These are phyloP conservation scores for Acacia concinna DNA, from an alignment of 331 rosid genomes.

Conservation along the genomic window DNA sequence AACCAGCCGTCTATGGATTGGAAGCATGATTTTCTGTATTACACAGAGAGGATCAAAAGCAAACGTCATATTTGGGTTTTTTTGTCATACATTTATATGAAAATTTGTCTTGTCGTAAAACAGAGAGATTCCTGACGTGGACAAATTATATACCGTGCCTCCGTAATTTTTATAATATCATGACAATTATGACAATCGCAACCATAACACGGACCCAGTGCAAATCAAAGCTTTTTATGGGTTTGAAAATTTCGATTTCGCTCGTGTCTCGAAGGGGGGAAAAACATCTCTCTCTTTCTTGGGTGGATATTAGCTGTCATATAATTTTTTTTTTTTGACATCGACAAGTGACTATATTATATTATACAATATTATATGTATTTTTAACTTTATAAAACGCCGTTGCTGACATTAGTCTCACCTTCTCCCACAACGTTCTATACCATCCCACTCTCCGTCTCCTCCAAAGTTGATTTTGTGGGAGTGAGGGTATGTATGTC, in stretches of 20 bases:
- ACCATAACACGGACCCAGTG: not conserved
- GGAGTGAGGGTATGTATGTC: not conserved
- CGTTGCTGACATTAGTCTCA: constrained; percentile 25
- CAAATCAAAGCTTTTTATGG: not conserved
- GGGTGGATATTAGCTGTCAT: constrained; percentile 89
- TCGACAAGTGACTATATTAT: constrained; percentile 20
- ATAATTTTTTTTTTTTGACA: constrained; percentile 23
- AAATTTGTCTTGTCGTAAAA: constrained; percentile 34
- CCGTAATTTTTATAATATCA: not conserved
- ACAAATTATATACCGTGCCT: constrained; percentile 1
- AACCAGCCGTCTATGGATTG: too few species aligned
- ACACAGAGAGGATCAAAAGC: not conserved
- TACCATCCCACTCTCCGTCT: not conserved
- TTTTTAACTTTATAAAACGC: constrained; percentile 47
- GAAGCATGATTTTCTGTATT: not conserved
- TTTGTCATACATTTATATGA: not conserved
- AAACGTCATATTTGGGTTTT: not conserved
- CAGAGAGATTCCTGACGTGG: constrained; percentile 39
- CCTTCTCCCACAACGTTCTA: not conserved
- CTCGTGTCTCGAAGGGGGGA: not conserved
- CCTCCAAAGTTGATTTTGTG: not conserved
- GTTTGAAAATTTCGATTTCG: not conserved
- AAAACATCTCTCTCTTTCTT: constrained; percentile 20
- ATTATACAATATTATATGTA: constrained; percentile 8
- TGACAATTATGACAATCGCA: not conserved